Evolutionary conservation across 2,329 filamentous ascomycete genomes (phyloP), one percentile per base, ranked within the genome.

Genomic region (Thelonectria blattea): DNA sequence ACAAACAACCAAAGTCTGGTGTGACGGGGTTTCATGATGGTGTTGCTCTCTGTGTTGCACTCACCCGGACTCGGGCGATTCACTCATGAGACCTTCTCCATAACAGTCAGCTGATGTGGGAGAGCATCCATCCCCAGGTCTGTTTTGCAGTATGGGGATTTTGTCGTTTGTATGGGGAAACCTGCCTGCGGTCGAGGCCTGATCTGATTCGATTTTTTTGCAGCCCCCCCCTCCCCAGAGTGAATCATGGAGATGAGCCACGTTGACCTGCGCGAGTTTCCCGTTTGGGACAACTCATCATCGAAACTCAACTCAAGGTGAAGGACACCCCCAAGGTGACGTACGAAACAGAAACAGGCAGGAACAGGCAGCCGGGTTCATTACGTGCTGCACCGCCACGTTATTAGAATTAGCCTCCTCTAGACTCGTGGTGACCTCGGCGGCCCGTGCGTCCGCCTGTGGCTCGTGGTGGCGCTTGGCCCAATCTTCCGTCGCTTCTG

Each of bases 301-400:
- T 43, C n/a, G 17, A 47, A 14, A 24, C 22, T 24, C n/a, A n/a
- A n/a, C n/a, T 14, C 20, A 47, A 27, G 24, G 45, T 45, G 42
- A 45, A 8, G 12, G 42, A 20, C 42, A n/a, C n/a, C n/a, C 9
- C 15, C 22, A 24, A 24, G 22, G 27, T 30, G 27, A 30, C 27
- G 27, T n/a, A 30, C 22, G 22, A 24, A 24, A 6, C 22, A 24
- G 22, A 6, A 24, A 6, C 22, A 24, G 22, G 22, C 22, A 24
- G 22, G 39, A 56, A 37, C 53, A 56, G 53, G 53, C 53, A 56
- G 37, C 53, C 45, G 47, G 45, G 11, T 18, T 45, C 53, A 48
- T 56, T 30, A 56, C 53, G 53, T 49, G 53, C 51, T 32, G 56
- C 56, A 59, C 56, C 56, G 56, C 51, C 51, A 60, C 51, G 27